phyloP scores from a whole-genome alignment of 23 red algal species.

The Agarophyton chilense region DNA sequence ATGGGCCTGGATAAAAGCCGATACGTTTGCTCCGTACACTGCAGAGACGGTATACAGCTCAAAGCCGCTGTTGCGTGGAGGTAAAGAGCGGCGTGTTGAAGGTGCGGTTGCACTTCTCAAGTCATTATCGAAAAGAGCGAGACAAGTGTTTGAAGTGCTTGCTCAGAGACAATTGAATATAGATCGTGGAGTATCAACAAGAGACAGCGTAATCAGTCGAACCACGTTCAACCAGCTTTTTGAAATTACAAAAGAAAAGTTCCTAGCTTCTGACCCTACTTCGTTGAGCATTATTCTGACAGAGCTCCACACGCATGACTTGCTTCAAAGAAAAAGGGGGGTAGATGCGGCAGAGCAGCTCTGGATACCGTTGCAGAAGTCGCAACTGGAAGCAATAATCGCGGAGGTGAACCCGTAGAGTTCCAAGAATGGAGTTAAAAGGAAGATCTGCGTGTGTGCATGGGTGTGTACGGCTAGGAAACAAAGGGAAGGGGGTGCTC shows the following conservation, averaged over 20 bases:
- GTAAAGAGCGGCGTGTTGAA: slow-evolving; percentile 64
- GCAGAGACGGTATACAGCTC: slow-evolving; percentile 61
- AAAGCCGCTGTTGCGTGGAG: slow-evolving; percentile 42
- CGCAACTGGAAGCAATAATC: slow-evolving; percentile 45
- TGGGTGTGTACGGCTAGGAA: no score
- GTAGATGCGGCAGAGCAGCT: slow-evolving; percentile 68
- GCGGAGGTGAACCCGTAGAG: neutral
- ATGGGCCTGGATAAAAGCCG: slow-evolving; percentile 80
- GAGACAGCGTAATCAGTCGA: neutral
- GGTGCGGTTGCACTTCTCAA: slow-evolving; percentile 79
- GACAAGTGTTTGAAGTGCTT: slow-evolving; percentile 74
- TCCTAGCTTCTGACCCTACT: slow-evolving; percentile 47
- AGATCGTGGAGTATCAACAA: neutral
- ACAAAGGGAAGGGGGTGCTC: no score
- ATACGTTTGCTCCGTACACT: slow-evolving; percentile 73
- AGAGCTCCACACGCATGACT: slow-evolving; percentile 62
- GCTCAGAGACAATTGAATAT: slow-evolving; percentile 56
- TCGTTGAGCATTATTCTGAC: slow-evolving; percentile 58
- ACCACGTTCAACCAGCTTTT: slow-evolving; percentile 70
- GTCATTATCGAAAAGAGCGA: slow-evolving; percentile 74
- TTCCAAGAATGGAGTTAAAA: neutral
- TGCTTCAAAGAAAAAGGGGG: slow-evolving; percentile 47
- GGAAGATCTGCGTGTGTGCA: no score
- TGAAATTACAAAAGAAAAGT: slow-evolving; percentile 33
- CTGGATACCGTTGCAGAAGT: slow-evolving; percentile 49